These are phyloP conservation scores for Scheffersomyces amazonensis DNA, from an alignment of 805 yeast species.

Conservation along the genomic window DNA sequence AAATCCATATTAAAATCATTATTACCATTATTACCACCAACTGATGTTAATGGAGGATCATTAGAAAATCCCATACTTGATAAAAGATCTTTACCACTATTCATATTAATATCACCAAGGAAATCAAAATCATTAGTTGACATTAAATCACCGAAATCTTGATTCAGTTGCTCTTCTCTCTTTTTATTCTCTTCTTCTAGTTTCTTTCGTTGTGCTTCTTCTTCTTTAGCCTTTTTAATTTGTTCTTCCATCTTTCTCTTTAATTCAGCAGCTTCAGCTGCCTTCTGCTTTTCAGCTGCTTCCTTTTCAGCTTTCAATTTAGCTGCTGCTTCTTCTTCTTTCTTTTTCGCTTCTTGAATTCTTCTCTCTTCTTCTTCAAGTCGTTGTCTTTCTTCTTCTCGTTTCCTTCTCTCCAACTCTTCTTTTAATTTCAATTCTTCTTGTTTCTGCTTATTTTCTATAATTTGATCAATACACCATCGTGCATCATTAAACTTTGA, in stretches of 20 bases:
- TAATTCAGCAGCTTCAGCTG: slow-evolving; percentile 15
- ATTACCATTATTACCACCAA: background rate
- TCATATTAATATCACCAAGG: background rate
- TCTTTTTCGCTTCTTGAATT: slow-evolving; percentile 7
- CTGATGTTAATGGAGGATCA: background rate
- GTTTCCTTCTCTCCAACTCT: slow-evolving; percentile 29
- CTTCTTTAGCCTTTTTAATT: slow-evolving; percentile 5
- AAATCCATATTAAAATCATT: background rate
- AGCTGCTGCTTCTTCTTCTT: slow-evolving; percentile 10
- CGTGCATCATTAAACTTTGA: slow-evolving; percentile 39
- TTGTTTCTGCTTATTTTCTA: slow-evolving; percentile 40
- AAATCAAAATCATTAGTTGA: background rate
- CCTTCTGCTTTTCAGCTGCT: slow-evolving; percentile 13
- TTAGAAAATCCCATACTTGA: background rate
- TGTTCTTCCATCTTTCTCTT: slow-evolving; percentile 5
- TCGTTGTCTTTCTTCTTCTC: slow-evolving; percentile 24
- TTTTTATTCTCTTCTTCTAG: slow-evolving; percentile 20
- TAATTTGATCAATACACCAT: slow-evolving; percentile 43
- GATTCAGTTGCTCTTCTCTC: background rate
- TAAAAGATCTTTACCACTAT: background rate
- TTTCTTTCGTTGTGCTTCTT: slow-evolving; percentile 12
- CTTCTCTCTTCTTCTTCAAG: slow-evolving; percentile 12
- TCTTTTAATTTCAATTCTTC: slow-evolving; percentile 37
- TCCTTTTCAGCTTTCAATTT: slow-evolving; percentile 9
- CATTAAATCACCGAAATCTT: slow-evolving; percentile 1